phyloP scores from a whole-genome alignment of 192 early-diverging fungal genomes.

The Entomortierella parvispora region DNA sequence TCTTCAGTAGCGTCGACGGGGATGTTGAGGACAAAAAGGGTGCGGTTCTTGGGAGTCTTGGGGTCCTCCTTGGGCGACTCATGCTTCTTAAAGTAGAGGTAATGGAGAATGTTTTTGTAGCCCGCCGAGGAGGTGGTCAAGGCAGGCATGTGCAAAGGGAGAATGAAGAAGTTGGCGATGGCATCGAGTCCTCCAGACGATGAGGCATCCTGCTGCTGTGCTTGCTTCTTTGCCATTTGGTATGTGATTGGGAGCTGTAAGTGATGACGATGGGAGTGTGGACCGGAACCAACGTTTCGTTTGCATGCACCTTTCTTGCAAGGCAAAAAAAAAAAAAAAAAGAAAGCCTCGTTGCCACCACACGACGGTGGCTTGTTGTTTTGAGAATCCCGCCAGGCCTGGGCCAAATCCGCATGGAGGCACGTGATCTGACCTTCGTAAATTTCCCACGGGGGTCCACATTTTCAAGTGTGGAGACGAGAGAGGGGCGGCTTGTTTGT shows the following conservation, averaged over 20 bases:
- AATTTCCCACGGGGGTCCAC: slow-evolving; percentile 19
- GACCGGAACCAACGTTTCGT: too few relatives aligned
- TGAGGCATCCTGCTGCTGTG: slow-evolving; percentile 1
- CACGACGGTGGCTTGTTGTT: too few relatives aligned
- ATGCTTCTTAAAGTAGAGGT: slow-evolving; percentile 54
- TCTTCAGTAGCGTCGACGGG: slow-evolving; percentile 74
- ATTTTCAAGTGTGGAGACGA: neutral
- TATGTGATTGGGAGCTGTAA: neutral
- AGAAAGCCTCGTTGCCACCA: too few relatives aligned
- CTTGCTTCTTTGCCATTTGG: neutral
- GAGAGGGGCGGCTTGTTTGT: neutral
- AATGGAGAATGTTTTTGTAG: slow-evolving; percentile 50
- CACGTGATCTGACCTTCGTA: too few relatives aligned
- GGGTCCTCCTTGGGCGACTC: slow-evolving; percentile 45
- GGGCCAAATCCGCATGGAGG: too few relatives aligned
- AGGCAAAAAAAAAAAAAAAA: too few relatives aligned
- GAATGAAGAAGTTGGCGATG: slow-evolving; percentile 47
- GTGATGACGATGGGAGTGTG: too few relatives aligned
- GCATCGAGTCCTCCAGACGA: slow-evolving; percentile 16
- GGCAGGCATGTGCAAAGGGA: slow-evolving; percentile 39
- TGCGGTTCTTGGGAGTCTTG: slow-evolving; percentile 66
- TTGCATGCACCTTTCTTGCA: too few relatives aligned
- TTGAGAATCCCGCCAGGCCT: too few relatives aligned
- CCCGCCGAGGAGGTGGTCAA: slow-evolving; percentile 15
- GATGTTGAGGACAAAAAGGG: slow-evolving; percentile 75